Evolutionary conservation across 2,329 filamentous ascomycete species (phyloP), one percentile per base, ranked within the genome.

Genomic region (Colletotrichum graminicola): DNA sequence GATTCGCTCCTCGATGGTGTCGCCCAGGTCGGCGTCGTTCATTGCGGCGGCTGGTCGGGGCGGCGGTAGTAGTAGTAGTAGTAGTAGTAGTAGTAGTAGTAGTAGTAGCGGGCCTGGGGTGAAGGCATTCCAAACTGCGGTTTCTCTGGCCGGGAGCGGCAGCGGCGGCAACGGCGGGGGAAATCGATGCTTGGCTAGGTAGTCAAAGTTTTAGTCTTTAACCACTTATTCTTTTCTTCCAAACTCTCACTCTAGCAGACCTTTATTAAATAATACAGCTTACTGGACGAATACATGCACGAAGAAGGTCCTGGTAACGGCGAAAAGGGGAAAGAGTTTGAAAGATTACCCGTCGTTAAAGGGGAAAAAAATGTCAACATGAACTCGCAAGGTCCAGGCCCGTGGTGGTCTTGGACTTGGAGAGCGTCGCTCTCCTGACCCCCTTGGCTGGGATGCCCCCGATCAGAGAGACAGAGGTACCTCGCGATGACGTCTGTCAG

Each of bases 21-120:
- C 77, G 68, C 77, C 76, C 12, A 83, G 76, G 60, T 80, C 77
- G 56, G 77, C 82, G 78, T 84, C 82, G 72, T 85, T 79, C 84
- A 86, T 85, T 69, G 69, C 76, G 74, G 49, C 14, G 54, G 57
- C 21, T 45, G 49, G 26, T 26, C 1, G n/a, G 49, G 39, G 41
- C 52, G 32, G 39, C 21, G 21, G 43, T 11, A 3, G 8, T 11
- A 8, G 8, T 6, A 4, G 39, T n/a, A n/a, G n/a, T n/a, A n/a
- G n/a, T n/a, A n/a, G n/a, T n/a, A n/a, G n/a, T n/a, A n/a, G n/a
- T n/a, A n/a, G n/a, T n/a, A n/a, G n/a, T n/a, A n/a, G 43, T 11
- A 3, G 8, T 11, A 8, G 45, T 23, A 29, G 39, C 52, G 32
- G 29, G 29, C 52, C 36, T 10, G 26, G 29, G 23, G 32, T 55